A percentile compares a stretch with the other conserved stretches of the same genome.
Conservation (phyloP, 208 protist species). For the Leishmania mexicana region DNA sequence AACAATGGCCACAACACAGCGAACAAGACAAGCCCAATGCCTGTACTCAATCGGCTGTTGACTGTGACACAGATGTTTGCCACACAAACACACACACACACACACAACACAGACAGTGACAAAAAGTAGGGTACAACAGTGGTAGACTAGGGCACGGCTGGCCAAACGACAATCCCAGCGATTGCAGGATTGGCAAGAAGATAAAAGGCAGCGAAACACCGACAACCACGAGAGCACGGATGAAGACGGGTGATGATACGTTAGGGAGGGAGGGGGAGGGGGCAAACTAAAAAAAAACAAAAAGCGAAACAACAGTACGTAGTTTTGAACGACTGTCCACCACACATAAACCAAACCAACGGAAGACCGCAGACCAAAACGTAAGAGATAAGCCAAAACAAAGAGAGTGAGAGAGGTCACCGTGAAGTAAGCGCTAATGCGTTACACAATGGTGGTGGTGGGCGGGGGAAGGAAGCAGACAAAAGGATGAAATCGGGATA, state of each 20-base stretch:
- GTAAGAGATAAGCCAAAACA: neutral
- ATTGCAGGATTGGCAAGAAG: neutral
- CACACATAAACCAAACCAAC: neutral
- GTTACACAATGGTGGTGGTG: neutral
- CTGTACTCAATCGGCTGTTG: neutral
- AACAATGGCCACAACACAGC: neutral
- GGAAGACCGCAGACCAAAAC: neutral
- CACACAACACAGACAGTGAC: neutral
- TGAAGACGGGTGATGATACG: neutral
- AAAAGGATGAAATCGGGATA: neutral
- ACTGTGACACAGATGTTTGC: neutral
- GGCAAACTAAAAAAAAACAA: neutral
- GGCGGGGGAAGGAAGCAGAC: neutral
- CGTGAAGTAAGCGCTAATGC: neutral
- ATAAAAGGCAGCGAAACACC: neutral
- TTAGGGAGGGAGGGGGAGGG: neutral
- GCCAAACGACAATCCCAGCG: neutral
- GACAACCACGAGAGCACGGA: neutral
- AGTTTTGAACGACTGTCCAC: neutral
- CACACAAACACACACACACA: neutral
- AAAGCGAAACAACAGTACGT: neutral
- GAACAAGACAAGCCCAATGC: neutral
- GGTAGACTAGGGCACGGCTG: neutral
- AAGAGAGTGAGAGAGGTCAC: neutral
- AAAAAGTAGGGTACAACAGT: neutral